phyloP scores from a whole-genome alignment of 768 basidiomycete species.

The Rhizopogon vulgaris region DNA sequence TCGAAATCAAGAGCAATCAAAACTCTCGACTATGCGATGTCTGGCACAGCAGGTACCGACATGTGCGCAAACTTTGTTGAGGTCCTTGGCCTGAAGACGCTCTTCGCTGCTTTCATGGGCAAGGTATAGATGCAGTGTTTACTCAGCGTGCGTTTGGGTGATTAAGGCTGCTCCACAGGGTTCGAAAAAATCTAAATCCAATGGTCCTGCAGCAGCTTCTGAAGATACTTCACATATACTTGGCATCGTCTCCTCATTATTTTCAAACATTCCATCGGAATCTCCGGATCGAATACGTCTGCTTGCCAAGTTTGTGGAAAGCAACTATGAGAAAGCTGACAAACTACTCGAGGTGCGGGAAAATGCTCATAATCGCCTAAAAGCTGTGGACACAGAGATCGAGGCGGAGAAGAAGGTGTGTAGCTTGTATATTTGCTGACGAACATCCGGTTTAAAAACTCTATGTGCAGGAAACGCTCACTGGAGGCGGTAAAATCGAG shows the following conservation, averaged over 20 bases:
- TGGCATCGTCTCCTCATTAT: slow-evolving; percentile 81
- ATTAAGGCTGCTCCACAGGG: slow-evolving; percentile 21
- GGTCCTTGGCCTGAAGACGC: slow-evolving; percentile 76
- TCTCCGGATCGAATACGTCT: slow-evolving; percentile 75
- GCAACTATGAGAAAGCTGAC: slow-evolving; percentile 90
- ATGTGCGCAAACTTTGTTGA: slow-evolving; percentile 86
- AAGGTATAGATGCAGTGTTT: slow-evolving; percentile 46
- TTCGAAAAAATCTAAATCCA: slow-evolving; percentile 60
- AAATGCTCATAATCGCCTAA: slow-evolving; percentile 54
- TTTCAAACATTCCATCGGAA: slow-evolving; percentile 83
- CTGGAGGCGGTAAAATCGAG: slow-evolving; percentile 50
- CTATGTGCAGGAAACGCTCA: slow-evolving; percentile 40
- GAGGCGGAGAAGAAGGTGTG: slow-evolving; percentile 60
- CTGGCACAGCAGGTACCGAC: slow-evolving; percentile 60
- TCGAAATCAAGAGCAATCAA: slow-evolving; percentile 84
- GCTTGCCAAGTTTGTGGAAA: slow-evolving; percentile 91
- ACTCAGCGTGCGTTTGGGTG: not conserved
- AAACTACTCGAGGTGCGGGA: slow-evolving; percentile 87
- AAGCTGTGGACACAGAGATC: slow-evolving; percentile 58
- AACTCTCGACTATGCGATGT: slow-evolving; percentile 85
- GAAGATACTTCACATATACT: slow-evolving; percentile 88
- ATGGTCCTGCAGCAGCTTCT: slow-evolving; percentile 42
- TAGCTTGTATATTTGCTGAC: not conserved
- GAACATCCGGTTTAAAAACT: not conserved
- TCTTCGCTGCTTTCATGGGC: slow-evolving; percentile 92